These are phyloP conservation scores for Cladosporium sp. DNA, from an alignment of 2,329 filamentous ascomycete species.

Conservation along the genomic window DNA sequence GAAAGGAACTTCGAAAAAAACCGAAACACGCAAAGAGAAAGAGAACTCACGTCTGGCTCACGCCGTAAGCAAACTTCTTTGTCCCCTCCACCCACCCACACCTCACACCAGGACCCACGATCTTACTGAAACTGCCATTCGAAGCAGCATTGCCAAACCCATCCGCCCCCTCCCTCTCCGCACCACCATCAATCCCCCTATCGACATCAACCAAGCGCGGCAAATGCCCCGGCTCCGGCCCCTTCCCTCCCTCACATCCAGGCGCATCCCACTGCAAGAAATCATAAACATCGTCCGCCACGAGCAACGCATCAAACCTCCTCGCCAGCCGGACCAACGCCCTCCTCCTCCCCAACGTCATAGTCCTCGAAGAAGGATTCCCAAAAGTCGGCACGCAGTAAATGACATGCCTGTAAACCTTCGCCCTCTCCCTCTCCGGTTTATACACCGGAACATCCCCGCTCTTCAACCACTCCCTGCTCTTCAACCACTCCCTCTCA, in stretches of 20 bases:
- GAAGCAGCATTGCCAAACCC: conserved; percentile 76
- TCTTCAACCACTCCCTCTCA: no score
- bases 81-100: conserved; percentile 86
- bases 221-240: conserved; percentile 42
- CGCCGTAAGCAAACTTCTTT: conserved; percentile 54
- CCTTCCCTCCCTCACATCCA: background rate
- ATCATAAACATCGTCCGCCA: conserved; percentile 93
- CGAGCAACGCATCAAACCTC: conserved; percentile 72
- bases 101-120: conserved; percentile 73
- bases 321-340: conserved; percentile 72
- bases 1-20: background rate
- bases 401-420: conserved; percentile 81
- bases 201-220: conserved; percentile 80
- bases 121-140: conserved; percentile 89
- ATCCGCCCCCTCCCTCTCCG: conserved; percentile 44
- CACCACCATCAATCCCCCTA: conserved; percentile 57
- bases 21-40: no score
- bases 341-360: conserved; percentile 64
- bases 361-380: conserved; percentile 82
- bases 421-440: conserved; percentile 56
- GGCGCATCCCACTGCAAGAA: conserved; percentile 71
- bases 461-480: no score
- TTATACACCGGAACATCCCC: conserved; percentile 51
- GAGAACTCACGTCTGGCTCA: conserved; percentile 58
- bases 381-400: conserved; percentile 86